These are phyloP conservation scores for Ganoderma multipileum DNA, from an alignment of 1,284 basidiomycete species.

Conservation along the genomic window DNA sequence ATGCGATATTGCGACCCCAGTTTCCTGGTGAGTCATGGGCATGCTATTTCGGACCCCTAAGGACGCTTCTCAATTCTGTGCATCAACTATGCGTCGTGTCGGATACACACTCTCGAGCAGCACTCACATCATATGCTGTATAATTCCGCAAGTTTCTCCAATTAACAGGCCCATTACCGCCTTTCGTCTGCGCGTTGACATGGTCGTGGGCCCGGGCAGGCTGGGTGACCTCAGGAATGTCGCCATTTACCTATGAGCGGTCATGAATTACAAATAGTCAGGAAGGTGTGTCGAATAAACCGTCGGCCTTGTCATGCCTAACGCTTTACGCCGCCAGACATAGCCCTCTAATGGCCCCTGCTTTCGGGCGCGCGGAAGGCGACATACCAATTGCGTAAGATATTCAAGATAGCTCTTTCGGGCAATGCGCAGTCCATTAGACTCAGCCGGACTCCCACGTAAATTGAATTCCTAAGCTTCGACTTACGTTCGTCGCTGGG, in stretches of 20 bases:
- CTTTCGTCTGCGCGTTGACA: not conserved
- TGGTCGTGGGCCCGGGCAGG: not conserved
- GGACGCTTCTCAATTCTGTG: constrained; percentile 1
- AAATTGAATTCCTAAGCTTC: constrained; percentile 3
- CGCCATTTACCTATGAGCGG: not conserved
- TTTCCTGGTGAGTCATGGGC: not conserved
- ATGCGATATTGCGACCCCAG: not conserved
- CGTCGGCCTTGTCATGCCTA: constrained; percentile 1
- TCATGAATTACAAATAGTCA: constrained; percentile 1
- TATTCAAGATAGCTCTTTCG: not conserved
- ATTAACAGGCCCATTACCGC: not conserved
- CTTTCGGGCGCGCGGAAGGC: not conserved
- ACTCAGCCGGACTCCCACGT: constrained; percentile 1
- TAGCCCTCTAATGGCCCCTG: not conserved
- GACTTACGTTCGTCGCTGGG: constrained; percentile 1
- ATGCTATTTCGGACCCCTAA: not conserved
- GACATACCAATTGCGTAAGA: not conserved
- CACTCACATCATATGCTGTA: not conserved
- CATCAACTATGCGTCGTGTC: constrained; percentile 1
- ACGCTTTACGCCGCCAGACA: constrained; percentile 1
- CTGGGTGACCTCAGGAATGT: not conserved
- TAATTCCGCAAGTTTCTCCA: not conserved
- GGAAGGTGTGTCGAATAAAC: constrained; percentile 1
- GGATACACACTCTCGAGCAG: not conserved
- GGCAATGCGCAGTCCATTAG: constrained; percentile 5